Evolutionary conservation across 192 early-diverging fungal species (phyloP).

Genomic region (Backusella luteola): DNA sequence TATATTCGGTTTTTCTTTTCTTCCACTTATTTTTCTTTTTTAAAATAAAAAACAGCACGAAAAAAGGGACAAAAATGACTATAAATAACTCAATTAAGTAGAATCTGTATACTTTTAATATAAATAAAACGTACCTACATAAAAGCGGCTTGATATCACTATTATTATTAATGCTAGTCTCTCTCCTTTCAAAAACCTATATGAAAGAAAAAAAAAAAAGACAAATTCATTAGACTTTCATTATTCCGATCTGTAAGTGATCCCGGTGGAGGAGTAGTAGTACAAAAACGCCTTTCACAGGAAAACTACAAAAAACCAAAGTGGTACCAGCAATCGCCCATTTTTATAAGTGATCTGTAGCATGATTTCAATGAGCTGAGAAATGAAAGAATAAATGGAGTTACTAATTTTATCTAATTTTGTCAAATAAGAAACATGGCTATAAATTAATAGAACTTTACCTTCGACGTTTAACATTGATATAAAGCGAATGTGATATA

Average conservation of each 20-base stretch:
- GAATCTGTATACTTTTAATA: no score
- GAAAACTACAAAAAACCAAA: background rate
- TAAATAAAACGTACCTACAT: no score
- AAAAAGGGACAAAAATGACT: no score
- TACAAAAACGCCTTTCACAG: background rate
- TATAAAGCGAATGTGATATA: background rate
- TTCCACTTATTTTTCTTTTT: no score
- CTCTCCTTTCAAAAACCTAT: no score
- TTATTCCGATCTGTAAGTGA: background rate
- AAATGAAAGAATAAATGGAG: background rate
- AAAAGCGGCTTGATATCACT: no score
- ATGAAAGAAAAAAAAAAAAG: no score
- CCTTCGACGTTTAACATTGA: background rate
- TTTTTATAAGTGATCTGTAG: background rate
- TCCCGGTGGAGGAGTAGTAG: background rate
- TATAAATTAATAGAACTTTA: background rate
- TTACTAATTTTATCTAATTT: background rate
- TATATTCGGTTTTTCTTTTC: no score
- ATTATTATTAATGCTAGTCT: no score
- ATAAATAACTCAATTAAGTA: no score
- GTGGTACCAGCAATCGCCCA: background rate
- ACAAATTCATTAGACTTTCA: background rate
- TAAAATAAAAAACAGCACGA: no score
- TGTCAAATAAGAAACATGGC: background rate
- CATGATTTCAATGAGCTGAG: background rate